These are phyloP conservation scores for Sugiyamaella marilandica DNA, from an alignment of 805 yeast species.

Conservation along the genomic window DNA sequence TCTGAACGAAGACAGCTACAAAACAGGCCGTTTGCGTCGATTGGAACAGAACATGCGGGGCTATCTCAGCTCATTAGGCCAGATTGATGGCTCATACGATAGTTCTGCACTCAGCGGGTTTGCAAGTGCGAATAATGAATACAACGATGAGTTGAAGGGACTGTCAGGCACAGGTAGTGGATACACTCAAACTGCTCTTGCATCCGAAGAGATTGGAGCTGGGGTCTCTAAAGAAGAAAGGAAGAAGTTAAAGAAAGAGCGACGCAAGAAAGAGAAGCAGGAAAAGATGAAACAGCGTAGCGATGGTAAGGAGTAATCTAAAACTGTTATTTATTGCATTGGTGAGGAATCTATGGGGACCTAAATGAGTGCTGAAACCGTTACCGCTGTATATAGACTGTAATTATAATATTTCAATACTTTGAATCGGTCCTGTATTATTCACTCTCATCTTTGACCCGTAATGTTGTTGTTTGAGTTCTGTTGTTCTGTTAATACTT, in stretches of 20 bases:
- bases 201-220: too few relatives aligned
- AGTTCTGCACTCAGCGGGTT: conserved; percentile 29
- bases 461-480: too few relatives aligned
- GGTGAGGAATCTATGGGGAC: too few relatives aligned
- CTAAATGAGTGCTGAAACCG: too few relatives aligned
- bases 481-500: too few relatives aligned
- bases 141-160: too few relatives aligned
- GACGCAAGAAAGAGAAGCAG: conserved; percentile 23
- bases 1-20: background rate
- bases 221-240: conserved; percentile 20
- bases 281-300: background rate
- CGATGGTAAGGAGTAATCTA: background rate
- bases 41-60: background rate
- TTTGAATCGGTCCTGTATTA: too few relatives aligned
- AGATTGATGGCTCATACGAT: background rate
- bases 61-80: background rate
- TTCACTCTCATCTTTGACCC: too few relatives aligned
- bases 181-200: too few relatives aligned
- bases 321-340: background rate
- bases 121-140: conserved; percentile 36
- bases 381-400: background rate
- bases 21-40: background rate
- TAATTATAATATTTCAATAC: background rate
- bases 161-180: too few relatives aligned
- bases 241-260: conserved; percentile 24